phyloP scores from a whole-genome alignment of 2,329 filamentous ascomycete species.

The Epichloe aotearoae region DNA sequence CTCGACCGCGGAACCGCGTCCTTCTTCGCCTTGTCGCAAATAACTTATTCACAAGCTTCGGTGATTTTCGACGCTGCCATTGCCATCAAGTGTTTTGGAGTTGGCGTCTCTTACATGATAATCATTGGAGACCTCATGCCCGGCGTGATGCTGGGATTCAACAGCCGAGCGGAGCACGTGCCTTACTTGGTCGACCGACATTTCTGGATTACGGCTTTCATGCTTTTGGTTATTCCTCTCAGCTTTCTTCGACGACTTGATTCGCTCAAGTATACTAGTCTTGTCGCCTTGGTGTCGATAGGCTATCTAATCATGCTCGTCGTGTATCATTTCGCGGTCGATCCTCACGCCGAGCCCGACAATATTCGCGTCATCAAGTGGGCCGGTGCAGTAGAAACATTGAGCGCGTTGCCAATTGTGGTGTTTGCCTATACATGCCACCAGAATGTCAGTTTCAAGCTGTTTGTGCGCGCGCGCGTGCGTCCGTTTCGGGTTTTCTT shows the following conservation, averaged over 20 bases:
- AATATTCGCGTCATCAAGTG: slow-evolving; percentile 65
- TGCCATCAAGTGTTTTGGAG: slow-evolving; percentile 94
- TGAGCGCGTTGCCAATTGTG: slow-evolving; percentile 85
- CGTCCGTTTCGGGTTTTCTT: not conserved
- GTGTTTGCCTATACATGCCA: slow-evolving; percentile 99
- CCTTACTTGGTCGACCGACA: slow-evolving; percentile 76
- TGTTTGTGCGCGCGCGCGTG: not conserved
- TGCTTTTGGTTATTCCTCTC: slow-evolving; percentile 89
- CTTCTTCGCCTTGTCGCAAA: slow-evolving; percentile 92
- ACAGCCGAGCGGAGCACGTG: slow-evolving; percentile 43
- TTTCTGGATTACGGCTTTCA: slow-evolving; percentile 97
- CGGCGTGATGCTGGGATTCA: slow-evolving; percentile 75
- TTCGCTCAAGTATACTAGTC: slow-evolving; percentile 92
- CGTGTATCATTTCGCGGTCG: slow-evolving; percentile 79
- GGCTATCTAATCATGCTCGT: slow-evolving; percentile 88
- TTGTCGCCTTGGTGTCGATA: slow-evolving; percentile 84
- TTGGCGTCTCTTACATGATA: slow-evolving; percentile 93
- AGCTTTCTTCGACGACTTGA: slow-evolving; percentile 86
- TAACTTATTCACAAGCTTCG: slow-evolving; percentile 92
- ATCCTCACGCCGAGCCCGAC: slow-evolving; percentile 60
- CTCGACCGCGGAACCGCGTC: slow-evolving; percentile 78
- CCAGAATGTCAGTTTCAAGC: slow-evolving; percentile 58
- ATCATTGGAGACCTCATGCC: slow-evolving; percentile 99
- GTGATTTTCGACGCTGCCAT: slow-evolving; percentile 94
- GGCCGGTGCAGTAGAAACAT: slow-evolving; percentile 62